Evolutionary conservation across 1,284 basidiomycete genomes (phyloP), one percentile per base, ranked within the genome.

Genomic region (Naganishia albida): DNA sequence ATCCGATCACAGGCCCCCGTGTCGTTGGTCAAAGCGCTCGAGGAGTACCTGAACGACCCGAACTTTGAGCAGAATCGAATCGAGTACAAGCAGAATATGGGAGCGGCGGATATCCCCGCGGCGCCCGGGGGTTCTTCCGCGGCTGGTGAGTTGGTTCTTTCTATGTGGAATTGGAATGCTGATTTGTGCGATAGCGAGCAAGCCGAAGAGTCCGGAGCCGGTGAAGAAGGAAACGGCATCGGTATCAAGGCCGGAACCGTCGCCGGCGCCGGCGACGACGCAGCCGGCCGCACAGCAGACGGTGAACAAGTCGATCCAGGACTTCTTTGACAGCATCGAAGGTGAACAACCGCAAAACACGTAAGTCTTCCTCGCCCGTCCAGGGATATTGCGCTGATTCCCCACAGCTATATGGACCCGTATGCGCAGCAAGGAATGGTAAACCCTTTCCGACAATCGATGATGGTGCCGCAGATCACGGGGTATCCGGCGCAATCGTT

Each of bases 41-140:
- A 99, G 75, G 96, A 99, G 76, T 99, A 99, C 75, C 82, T 98
- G 48, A 87, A 91, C 67, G 93, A 97, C 78, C 90, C 93, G 18
- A 93, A 93, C 77, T 99, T 98, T 76, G 95, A 98, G 78, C 86
- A 92, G 77, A 97, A 96, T 75, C 82, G 95, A 63, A 81, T 89
- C 20, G 94, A 98, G 74, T 97, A 99, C 81, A 92, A 86, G 79
- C 83, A 87, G 46, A 93, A 87, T 76, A 92, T 91, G 77, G 85
- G 85, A n/a, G 83, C 87, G 7, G 85, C 86, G 0, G 90, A 93
- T 67, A 83, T 83, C 26, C 68, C 62, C 13, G 44, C 64, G 6
- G 62, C 39, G 4, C 49, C 51, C 40, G 60, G 52, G 56, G 66
- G 20, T 78, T 40, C 49, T n/a, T 55, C 62, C n/a, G 30, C 59